Evolutionary conservation across 2,329 filamentous ascomycete genomes (phyloP).

Genomic region (Sphaerulina vaccinii): DNA sequence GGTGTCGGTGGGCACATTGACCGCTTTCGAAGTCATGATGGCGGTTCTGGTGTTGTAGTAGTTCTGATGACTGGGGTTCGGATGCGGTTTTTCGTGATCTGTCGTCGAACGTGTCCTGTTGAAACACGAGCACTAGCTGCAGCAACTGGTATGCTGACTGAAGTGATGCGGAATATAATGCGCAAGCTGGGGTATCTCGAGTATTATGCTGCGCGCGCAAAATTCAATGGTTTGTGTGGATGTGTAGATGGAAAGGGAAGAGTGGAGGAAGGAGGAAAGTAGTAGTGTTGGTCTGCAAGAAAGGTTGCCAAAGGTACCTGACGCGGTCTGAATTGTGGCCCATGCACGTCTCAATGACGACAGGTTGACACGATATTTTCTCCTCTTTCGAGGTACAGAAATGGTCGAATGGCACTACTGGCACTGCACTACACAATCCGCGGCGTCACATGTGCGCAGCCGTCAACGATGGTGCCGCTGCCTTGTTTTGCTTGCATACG

Average conservation of each 20-base stretch:
- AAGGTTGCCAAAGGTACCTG: neutral
- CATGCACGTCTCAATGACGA: neutral
- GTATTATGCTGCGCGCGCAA: conserved; percentile 13
- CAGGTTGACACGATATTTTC: neutral
- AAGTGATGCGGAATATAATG: conserved; percentile 9
- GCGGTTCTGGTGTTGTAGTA: conserved; percentile 12
- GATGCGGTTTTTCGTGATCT: neutral
- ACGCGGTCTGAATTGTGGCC: neutral
- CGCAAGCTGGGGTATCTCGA: conserved; percentile 12
- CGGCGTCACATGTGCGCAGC: conserved; percentile 5
- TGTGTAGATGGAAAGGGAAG: neutral
- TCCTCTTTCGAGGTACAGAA: neutral
- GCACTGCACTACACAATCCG: too few relatives aligned
- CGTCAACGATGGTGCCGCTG: conserved; percentile 1
- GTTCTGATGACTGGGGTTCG: neutral
- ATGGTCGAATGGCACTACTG: too few relatives aligned
- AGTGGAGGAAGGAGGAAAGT: neutral
- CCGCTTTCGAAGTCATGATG: conserved; percentile 41
- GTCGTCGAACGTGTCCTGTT: conserved; percentile 3
- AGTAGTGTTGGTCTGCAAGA: neutral
- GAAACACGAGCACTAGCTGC: conserved; percentile 8
- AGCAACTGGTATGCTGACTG: conserved; percentile 12
- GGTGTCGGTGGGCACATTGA: conserved; percentile 72
- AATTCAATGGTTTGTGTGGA: neutral
- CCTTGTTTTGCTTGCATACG: conserved; percentile 3